Percentiles rank a stretch among this genome's conserved stretches.
Evolutionary conservation across 352 stramenopile genomes (phyloP).

Genomic region (Pythium sukuiense): DNA sequence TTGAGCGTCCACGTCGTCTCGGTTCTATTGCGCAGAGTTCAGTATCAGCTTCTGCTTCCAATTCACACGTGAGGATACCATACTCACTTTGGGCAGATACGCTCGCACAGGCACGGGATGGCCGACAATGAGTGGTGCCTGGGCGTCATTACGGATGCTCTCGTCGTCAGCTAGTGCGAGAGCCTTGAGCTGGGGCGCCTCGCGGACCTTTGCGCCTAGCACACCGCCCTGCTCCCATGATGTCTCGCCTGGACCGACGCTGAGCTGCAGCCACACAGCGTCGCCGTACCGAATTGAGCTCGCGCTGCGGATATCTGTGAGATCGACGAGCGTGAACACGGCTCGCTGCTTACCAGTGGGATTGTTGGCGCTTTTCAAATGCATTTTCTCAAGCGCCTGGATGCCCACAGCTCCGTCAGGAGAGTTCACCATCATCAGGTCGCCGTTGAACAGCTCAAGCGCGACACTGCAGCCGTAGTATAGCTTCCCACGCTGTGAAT

Average conservation of each 20-base stretch:
- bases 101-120: conserved; percentile 60
- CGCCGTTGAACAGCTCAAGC: conserved; percentile 71
- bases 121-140: conserved; percentile 48
- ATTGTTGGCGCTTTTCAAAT: conserved; percentile 38
- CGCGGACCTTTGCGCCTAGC: conserved; percentile 69
- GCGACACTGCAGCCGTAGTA: conserved; percentile 73
- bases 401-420: conserved; percentile 64
- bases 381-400: conserved; percentile 59
- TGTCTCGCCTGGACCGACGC: conserved; percentile 56
- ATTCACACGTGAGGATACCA: not conserved
- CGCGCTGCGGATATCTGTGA: conserved; percentile 63
- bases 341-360: conserved; percentile 54
- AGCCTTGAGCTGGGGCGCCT: conserved; percentile 68
- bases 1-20: conserved; percentile 70
- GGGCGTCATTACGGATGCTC: conserved; percentile 46
- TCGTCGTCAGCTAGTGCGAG: conserved; percentile 49
- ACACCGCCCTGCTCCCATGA: conserved; percentile 78
- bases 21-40: conserved; percentile 34
- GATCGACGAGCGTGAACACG: conserved; percentile 72
- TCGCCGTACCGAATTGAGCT: conserved; percentile 75
- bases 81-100: conserved; percentile 67
- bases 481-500: conserved; percentile 55
- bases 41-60: not conserved
- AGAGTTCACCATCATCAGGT: conserved; percentile 68
- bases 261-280: conserved; percentile 75